Base-by-base conservation (phyloP, 257 asterid species). In the Cordia subcordata region DNA sequence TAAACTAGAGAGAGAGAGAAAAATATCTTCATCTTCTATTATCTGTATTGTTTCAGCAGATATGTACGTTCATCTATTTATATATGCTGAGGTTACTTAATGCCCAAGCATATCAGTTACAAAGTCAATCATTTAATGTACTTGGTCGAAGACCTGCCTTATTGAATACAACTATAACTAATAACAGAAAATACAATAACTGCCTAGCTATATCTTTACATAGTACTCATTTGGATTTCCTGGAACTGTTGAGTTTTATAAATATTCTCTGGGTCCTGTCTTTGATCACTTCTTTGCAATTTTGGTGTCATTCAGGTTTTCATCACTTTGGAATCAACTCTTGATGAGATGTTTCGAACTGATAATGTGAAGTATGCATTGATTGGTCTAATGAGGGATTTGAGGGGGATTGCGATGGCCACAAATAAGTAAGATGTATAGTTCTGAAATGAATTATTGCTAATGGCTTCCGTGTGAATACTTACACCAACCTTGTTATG, bases 371-470 rank as follows among this genome's bases (percentile, higher is more conserved):
- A 93, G 68, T 87, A 84, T 80, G 87, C 90, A 58, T 73, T 93
- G 59, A 83, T 89, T 71, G 99, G 99, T 58, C 72, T 93, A 88
- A 93, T 80, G 97, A 93, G 99, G 81, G 99, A 88, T 80, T 85
- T 93, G 39, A 81, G 99, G 74, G 99, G 99, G 46, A 75, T 89
- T 72, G 84, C 91, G 47, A 86, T 86, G 99, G 99, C 99, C 40
- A 93, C 99, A 53, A 89, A 76, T 70, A 86, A 90, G 99, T 93
- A 55, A 51, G 87, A 59, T 51, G 17, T 57, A 50, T 59, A 49
- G 44, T 27, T 58, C 12, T 63, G 58, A 57, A 49, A 21, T 18
- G 1, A 16, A 0, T 60, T 37, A n/a, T n/a, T n/a, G n/a, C 33
- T 60, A 56, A 58, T 55, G 68, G 6, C 20, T 47, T 47, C 40